Evolutionary conservation across 2,329 filamentous ascomycete genomes (phyloP).

Genomic region (Fusarium sp.): DNA sequence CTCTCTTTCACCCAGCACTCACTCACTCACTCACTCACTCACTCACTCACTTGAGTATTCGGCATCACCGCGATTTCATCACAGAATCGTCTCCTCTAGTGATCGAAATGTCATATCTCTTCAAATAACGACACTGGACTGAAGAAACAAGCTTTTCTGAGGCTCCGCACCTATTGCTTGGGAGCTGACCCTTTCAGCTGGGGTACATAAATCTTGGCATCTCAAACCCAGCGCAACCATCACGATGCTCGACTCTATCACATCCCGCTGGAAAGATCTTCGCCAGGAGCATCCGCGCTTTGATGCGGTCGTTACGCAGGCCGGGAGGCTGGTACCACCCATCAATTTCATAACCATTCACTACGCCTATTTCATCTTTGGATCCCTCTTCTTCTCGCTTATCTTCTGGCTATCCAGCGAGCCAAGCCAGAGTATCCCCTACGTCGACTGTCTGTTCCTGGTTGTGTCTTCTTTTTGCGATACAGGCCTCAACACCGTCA

Average conservation of each 20-base stretch:
- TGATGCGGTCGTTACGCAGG: neutral
- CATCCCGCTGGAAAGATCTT: slow-evolving; percentile 32
- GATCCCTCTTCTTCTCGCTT: slow-evolving; percentile 62
- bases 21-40: neutral
- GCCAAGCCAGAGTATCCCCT: slow-evolving; percentile 61
- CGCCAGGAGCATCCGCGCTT: slow-evolving; percentile 33
- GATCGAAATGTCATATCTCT: slow-evolving; percentile 27
- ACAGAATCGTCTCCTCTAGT: neutral
- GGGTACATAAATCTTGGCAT: slow-evolving; percentile 19
- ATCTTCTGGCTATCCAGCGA: slow-evolving; percentile 68
- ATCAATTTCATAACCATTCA: slow-evolving; percentile 72
- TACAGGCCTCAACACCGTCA: slow-evolving; percentile 73
- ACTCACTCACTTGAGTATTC: neutral
- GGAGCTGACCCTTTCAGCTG: slow-evolving; percentile 13
- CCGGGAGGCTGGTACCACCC: slow-evolving; percentile 46
- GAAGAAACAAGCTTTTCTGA: neutral
- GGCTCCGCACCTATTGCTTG: slow-evolving; percentile 8
- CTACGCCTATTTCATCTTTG: slow-evolving; percentile 70
- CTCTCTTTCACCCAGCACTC: neutral
- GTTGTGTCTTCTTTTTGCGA: slow-evolving; percentile 72
- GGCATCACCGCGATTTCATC: neutral
- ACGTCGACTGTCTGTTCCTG: slow-evolving; percentile 72
- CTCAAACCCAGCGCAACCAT: neutral
- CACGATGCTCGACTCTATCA: slow-evolving; percentile 34
- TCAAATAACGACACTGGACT: slow-evolving; percentile 16